phyloP scores from a whole-genome alignment of 306 rosid genomes.

The Quercus agrifolia region DNA sequence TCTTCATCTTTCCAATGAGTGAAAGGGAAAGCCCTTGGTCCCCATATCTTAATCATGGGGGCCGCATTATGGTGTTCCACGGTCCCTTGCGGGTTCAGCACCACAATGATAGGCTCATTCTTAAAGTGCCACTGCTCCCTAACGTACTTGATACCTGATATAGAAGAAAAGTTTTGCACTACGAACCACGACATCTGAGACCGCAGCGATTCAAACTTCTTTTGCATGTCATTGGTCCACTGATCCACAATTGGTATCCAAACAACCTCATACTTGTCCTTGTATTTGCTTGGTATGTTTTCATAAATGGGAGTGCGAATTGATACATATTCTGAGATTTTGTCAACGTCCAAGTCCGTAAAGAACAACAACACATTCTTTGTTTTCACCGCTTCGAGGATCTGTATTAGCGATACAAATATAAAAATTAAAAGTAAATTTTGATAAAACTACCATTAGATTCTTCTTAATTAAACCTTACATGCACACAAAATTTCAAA shows the following conservation, averaged over 20 bases:
- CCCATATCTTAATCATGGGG: conserved; percentile 30
- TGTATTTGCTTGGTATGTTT: conserved; percentile 8
- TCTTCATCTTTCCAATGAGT: neutral
- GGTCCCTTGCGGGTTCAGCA: conserved; percentile 28
- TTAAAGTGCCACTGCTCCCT: conserved; percentile 28
- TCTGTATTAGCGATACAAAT: neutral
- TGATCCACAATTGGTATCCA: conserved; percentile 42
- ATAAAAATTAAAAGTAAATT: neutral
- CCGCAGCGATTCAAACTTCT: conserved; percentile 28
- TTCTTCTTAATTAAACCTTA: no score
- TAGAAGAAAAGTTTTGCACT: neutral
- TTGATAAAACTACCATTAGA: no score
- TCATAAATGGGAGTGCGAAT: conserved; percentile 23
- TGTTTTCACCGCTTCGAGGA: conserved; percentile 18
- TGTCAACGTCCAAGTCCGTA: conserved; percentile 23
- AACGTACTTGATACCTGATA: conserved; percentile 25
- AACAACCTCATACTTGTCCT: conserved; percentile 10
- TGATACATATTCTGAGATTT: conserved; percentile 16
- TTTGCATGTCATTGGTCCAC: conserved; percentile 10
- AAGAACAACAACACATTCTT: conserved; percentile 28
- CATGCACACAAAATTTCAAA: no score
- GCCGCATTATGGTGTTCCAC: conserved; percentile 29
- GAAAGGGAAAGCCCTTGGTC: conserved; percentile 34
- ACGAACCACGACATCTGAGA: conserved; percentile 34
- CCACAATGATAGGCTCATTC: conserved; percentile 28